phyloP scores from a whole-genome alignment of 176 grass and related monocot species.

The bread wheat (Triticum aestivum) region DNA sequence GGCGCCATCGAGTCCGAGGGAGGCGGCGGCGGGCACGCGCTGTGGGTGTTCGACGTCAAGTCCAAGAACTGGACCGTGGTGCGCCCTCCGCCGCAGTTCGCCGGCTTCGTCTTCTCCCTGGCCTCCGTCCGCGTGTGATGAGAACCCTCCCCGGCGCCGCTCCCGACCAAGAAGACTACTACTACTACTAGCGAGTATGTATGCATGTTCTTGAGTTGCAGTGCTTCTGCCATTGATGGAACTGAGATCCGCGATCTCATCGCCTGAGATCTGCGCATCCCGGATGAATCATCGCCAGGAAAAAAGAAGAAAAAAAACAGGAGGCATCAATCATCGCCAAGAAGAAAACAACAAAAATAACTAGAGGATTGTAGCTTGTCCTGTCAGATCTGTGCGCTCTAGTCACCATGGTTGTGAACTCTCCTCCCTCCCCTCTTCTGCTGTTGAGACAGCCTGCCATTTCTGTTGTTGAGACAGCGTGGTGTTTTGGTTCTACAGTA shows the following conservation, averaged over 20 bases:
- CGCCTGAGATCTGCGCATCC: neutral
- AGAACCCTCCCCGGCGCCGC: neutral
- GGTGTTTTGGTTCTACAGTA: neutral
- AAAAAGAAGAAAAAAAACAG: neutral
- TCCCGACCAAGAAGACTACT: neutral
- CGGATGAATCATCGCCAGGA: neutral
- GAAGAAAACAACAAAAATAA: neutral
- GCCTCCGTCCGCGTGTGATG: slow-evolving; percentile 38
- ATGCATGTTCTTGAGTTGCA: neutral
- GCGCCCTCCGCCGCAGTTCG: slow-evolving; percentile 33
- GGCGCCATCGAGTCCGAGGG: slow-evolving; percentile 36
- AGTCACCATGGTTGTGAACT: neutral
- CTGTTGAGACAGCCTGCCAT: neutral
- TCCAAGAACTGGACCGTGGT: slow-evolving; percentile 51
- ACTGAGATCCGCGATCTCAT: slow-evolving; percentile 3
- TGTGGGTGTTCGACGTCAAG: slow-evolving; percentile 58
- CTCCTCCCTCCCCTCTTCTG: neutral
- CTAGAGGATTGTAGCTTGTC: neutral
- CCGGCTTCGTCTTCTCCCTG: slow-evolving; percentile 55
- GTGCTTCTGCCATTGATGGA: slow-evolving; percentile 26
- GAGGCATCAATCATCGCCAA: neutral
- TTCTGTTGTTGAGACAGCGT: neutral
- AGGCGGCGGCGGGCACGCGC: slow-evolving; percentile 25
- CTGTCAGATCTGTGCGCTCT: neutral
- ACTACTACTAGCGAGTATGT: neutral